phyloP scores from a whole-genome alignment of 192 early-diverging fungal genomes.

The Backusella sp. region DNA sequence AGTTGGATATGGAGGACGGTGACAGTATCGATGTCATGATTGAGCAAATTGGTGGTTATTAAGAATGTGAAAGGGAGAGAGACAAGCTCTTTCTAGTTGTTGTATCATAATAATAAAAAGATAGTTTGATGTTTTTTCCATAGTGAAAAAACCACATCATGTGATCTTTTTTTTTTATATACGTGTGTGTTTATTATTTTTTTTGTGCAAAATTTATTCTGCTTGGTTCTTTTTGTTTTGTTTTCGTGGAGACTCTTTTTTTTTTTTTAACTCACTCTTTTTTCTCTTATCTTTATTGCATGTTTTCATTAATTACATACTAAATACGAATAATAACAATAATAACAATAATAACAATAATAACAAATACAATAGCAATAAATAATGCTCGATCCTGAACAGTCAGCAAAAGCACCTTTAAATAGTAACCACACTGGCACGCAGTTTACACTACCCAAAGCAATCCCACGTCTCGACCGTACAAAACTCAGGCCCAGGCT shows the following conservation, averaged over 20 bases:
- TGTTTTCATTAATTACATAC: too few species aligned
- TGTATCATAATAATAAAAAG: neutral
- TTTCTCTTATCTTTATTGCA: too few species aligned
- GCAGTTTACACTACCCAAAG: neutral
- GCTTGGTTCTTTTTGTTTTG: neutral
- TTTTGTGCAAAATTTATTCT: neutral
- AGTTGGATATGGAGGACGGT: constrained; percentile 94
- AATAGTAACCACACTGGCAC: neutral
- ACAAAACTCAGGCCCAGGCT: constrained; percentile 13
- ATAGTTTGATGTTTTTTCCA: neutral
- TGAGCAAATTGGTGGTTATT: constrained; percentile 81
- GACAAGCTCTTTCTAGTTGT: neutral
- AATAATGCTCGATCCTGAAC: neutral
- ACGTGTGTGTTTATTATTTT: too few species aligned
- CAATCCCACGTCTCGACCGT: neutral
- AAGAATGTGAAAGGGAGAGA: neutral
- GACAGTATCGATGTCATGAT: constrained; percentile 93
- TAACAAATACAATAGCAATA: neutral
- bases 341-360: neutral
- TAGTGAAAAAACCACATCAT: neutral
- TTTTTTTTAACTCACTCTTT: too few species aligned
- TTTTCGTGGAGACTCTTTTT: neutral
- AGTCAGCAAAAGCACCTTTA: neutral
- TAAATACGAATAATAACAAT: neutral
- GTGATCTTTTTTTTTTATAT: neutral